Evolutionary conservation across 2,329 filamentous ascomycete genomes (phyloP), one percentile per base, ranked within the genome.

Genomic region (Xylaria sp.): DNA sequence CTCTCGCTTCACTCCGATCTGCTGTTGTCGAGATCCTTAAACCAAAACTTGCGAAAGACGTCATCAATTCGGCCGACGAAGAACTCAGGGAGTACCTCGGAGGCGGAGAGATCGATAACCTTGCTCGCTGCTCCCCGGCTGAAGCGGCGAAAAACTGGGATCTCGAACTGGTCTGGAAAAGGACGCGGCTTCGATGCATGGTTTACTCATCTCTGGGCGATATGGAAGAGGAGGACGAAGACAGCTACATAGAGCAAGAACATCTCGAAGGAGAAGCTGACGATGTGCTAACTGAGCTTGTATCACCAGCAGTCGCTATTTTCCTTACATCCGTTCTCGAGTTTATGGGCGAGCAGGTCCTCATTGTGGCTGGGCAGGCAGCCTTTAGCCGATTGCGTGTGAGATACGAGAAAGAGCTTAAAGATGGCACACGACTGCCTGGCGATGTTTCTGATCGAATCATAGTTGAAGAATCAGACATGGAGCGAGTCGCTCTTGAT

Each of bases 151-250:
- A 85, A 2, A 89, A 91, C 72, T 98, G 95, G 89, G 94, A 98
- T 78, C 83, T 97, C n/a, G 93, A 97, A 77, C 85, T 94, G 64
- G 91, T 94, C 20, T 99, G 96, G 94, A 97, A 97, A 82, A 88
- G 96, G 72, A 96, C 94, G 0, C 89, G 96, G 63, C 82, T 99
- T 75, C 89, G 96, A 68, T 97, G 96, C 79, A 99, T 99, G 96
- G 95, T 99, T 25, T 98, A 98, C 79, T 98, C 94, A 9, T 94
- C 96, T 9, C 84, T 99, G 7, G 96, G 96, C 52, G 95, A 99
- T 77, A 90, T 99, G 86, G 97, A 99, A 79, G 96, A 99, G 81
- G 94, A 98, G 73, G 96, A 99, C 72, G 96, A 98, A 79, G 95
- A 97, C 76, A 89, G 90, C 59, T 93, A 93, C 76, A 92, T 97